Conservation (phyloP, 495 filamentous ascomycete genomes). For the Neurospora terricola region DNA sequence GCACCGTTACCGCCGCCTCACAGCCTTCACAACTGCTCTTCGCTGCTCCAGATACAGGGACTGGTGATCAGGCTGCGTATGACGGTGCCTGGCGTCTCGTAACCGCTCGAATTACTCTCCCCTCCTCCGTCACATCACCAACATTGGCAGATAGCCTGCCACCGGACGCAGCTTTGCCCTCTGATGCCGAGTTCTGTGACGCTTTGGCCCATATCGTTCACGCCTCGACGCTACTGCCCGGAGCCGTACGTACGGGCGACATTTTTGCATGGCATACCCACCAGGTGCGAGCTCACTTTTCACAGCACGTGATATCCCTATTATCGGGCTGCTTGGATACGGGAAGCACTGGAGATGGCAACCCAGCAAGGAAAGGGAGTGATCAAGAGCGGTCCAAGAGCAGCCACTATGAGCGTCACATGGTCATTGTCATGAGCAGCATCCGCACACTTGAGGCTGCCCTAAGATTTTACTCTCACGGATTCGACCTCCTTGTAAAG, state of each 20-base stretch:
- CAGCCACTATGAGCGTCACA: slow-evolving; percentile 23
- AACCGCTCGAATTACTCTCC: slow-evolving; percentile 51
- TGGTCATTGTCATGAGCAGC: slow-evolving; percentile 33
- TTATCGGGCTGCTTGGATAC: slow-evolving; percentile 27
- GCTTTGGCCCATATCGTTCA: slow-evolving; percentile 34
- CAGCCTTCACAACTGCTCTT: slow-evolving; percentile 12
- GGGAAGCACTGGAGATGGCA: slow-evolving; percentile 1
- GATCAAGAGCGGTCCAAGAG: background rate
- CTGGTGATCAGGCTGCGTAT: slow-evolving; percentile 49
- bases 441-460: slow-evolving; percentile 41
- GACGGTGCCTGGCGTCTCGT: slow-evolving; percentile 61
- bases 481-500: slow-evolving; percentile 33
- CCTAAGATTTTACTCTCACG: slow-evolving; percentile 38
- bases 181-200: slow-evolving; percentile 29
- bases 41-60: slow-evolving; percentile 12
- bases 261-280: slow-evolving; percentile 42
- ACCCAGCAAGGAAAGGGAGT: background rate
- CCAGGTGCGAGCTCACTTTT: slow-evolving; percentile 41
- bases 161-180: slow-evolving; percentile 23
- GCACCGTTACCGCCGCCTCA: slow-evolving; percentile 6
- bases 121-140: slow-evolving; percentile 33
- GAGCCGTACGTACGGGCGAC: slow-evolving; percentile 37
- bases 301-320: slow-evolving; percentile 40
- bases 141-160: slow-evolving; percentile 33
- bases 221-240: slow-evolving; percentile 27